phyloP scores from a whole-genome alignment of 2,329 filamentous ascomycete species.

The Achaetomium macrosporum region DNA sequence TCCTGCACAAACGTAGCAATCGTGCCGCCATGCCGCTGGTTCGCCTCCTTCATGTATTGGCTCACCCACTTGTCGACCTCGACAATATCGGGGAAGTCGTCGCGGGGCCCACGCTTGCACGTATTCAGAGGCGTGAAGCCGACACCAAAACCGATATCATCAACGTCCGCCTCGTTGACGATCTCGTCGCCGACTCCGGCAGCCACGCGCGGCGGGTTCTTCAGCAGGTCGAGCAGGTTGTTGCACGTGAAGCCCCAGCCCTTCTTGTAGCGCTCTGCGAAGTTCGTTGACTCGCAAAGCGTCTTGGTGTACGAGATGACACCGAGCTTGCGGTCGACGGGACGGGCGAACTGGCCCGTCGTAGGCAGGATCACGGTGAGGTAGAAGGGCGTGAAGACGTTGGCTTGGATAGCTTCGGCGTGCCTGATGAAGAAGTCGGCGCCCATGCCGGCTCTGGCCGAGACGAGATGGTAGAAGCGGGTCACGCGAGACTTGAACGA shows the following conservation, averaged over 20 bases:
- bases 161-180: slow-evolving; percentile 82
- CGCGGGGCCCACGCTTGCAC: slow-evolving; percentile 65
- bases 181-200: slow-evolving; percentile 64
- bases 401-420: slow-evolving; percentile 73
- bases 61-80: slow-evolving; percentile 83
- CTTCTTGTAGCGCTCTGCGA: slow-evolving; percentile 75
- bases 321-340: slow-evolving; percentile 86
- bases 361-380: slow-evolving; percentile 79
- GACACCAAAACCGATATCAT: slow-evolving; percentile 90
- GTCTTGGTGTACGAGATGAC: slow-evolving; percentile 93
- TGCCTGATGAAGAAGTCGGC: slow-evolving; percentile 86
- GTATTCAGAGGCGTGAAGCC: slow-evolving; percentile 93
- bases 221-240: slow-evolving; percentile 79
- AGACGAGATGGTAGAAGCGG: slow-evolving; percentile 90
- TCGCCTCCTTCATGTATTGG: slow-evolving; percentile 69
- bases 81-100: slow-evolving; percentile 80
- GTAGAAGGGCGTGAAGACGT: slow-evolving; percentile 80
- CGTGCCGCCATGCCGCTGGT: slow-evolving; percentile 64
- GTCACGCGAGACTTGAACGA: slow-evolving; percentile 82
- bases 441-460: slow-evolving; percentile 67
- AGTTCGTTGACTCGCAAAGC: slow-evolving; percentile 76
- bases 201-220: slow-evolving; percentile 72
- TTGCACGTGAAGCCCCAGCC: slow-evolving; percentile 90
- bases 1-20: slow-evolving; percentile 67
- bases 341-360: slow-evolving; percentile 80